phyloP scores from a whole-genome alignment of 495 filamentous ascomycete genomes.

The Baudoinia panamericana region DNA sequence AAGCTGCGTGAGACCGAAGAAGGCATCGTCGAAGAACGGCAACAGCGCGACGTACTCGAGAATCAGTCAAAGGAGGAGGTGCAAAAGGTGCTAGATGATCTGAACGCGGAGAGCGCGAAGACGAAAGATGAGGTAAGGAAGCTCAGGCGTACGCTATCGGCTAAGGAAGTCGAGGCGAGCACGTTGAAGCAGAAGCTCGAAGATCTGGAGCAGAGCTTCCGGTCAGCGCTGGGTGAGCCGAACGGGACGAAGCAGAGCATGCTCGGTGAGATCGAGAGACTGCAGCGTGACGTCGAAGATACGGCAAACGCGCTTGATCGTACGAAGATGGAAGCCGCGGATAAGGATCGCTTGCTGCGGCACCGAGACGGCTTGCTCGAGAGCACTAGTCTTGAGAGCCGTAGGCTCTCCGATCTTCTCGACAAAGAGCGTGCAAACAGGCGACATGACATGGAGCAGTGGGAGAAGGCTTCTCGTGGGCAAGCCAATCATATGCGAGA shows the following conservation, averaged over 20 bases:
- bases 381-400: conserved; percentile 69
- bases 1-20: conserved; percentile 65
- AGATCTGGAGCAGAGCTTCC: conserved; percentile 77
- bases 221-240: conserved; percentile 70
- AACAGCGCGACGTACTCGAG: conserved; percentile 75
- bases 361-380: conserved; percentile 90
- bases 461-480: conserved; percentile 74
- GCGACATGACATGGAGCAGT: conserved; percentile 68
- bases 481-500: conserved; percentile 73
- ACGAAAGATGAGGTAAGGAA: conserved; percentile 78
- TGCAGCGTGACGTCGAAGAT: conserved; percentile 76
- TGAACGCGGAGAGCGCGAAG: conserved; percentile 64
- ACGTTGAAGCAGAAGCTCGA: conserved; percentile 80
- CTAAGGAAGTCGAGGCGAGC: conserved; percentile 72
- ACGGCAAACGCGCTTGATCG: conserved; percentile 70
- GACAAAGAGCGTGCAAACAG: conserved; percentile 83
- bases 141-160: conserved; percentile 66
- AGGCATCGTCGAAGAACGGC: conserved; percentile 60
- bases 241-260: conserved; percentile 78
- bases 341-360: conserved; percentile 79
- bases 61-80: conserved; percentile 80
- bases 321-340: conserved; percentile 57
- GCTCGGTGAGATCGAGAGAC: conserved; percentile 65
- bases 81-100: conserved; percentile 65
- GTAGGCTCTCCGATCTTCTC: conserved; percentile 72